Percentiles rank a stretch among this genome's conserved stretches.
Conservation (phyloP, 371 early-diverging fungal species). For the Syncephalastrum monosporum region DNA sequence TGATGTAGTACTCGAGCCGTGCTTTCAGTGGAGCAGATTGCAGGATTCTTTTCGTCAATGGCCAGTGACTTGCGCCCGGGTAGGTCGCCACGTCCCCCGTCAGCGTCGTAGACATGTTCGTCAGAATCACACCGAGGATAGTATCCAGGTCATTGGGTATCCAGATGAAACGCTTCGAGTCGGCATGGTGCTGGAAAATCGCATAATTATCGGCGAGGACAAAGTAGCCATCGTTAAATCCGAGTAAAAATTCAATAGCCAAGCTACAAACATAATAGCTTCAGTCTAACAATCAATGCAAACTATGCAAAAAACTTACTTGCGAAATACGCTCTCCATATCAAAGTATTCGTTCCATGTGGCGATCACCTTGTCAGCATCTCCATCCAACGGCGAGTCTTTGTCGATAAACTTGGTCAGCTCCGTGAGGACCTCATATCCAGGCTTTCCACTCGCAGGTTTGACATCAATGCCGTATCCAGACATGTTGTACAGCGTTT, state of each 20-base stretch:
- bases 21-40: conserved; percentile 23
- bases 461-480: conserved; percentile 29
- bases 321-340: conserved; percentile 33
- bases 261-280: too few species aligned
- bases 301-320: conserved; percentile 13
- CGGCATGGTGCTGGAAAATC: too few species aligned
- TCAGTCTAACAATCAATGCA: too few species aligned
- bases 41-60: conserved; percentile 16
- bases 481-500: conserved; percentile 14
- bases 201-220: too few species aligned
- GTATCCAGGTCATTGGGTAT: too few species aligned
- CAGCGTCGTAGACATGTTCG: too few species aligned
- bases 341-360: conserved; percentile 32
- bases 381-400: conserved; percentile 15
- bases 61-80: not conserved
- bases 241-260: too few species aligned
- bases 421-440: conserved; percentile 17
- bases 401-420: conserved; percentile 32
- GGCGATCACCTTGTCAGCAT: not conserved
- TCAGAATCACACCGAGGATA: too few species aligned
- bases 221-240: too few species aligned
- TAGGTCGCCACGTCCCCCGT: too few species aligned
- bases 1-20: conserved; percentile 24
- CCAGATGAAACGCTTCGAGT: too few species aligned
- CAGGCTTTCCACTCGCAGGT: conserved; percentile 12